Evolutionary conservation across 2,329 filamentous ascomycete species (phyloP).

Genomic region (Hymenoscyphus linearis): DNA sequence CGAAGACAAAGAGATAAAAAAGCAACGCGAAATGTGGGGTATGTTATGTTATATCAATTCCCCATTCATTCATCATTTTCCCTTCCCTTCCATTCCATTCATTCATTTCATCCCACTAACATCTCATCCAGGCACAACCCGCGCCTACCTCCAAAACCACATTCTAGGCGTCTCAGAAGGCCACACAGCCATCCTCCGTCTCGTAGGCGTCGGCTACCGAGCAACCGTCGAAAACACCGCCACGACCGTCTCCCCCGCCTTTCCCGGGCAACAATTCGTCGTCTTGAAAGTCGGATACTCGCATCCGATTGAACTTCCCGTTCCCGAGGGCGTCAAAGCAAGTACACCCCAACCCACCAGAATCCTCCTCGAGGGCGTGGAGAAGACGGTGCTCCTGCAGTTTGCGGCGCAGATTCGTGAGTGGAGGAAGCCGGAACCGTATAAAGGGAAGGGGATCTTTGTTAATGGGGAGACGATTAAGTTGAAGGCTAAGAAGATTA

Average conservation of each 20-base stretch:
- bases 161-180: constrained; percentile 94
- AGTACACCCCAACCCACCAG: constrained; percentile 87
- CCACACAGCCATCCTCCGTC: constrained; percentile 84
- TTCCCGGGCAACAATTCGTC: constrained; percentile 80
- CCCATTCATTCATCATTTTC: no score
- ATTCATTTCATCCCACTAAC: constrained; percentile 5
- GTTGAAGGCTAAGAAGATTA: constrained; percentile 97
- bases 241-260: constrained; percentile 60
- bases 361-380: constrained; percentile 80
- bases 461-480: constrained; percentile 97
- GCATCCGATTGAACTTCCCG: constrained; percentile 84
- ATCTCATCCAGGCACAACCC: constrained; percentile 65
- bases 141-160: constrained; percentile 84
- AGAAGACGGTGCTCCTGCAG: constrained; percentile 81
- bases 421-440: constrained; percentile 92
- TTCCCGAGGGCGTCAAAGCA: constrained; percentile 78
- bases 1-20: constrained; percentile 58
- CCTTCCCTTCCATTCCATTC: not conserved
- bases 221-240: constrained; percentile 77
- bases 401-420: constrained; percentile 84
- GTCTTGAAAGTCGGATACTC: constrained; percentile 95
- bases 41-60: no score
- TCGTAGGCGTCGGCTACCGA: constrained; percentile 94
- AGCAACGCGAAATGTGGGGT: constrained; percentile 98
- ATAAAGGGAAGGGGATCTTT: constrained; percentile 99